Evolutionary conservation across 1,284 basidiomycete genomes (phyloP), one percentile per base, ranked within the genome.

Genomic region (Somion occarium): DNA sequence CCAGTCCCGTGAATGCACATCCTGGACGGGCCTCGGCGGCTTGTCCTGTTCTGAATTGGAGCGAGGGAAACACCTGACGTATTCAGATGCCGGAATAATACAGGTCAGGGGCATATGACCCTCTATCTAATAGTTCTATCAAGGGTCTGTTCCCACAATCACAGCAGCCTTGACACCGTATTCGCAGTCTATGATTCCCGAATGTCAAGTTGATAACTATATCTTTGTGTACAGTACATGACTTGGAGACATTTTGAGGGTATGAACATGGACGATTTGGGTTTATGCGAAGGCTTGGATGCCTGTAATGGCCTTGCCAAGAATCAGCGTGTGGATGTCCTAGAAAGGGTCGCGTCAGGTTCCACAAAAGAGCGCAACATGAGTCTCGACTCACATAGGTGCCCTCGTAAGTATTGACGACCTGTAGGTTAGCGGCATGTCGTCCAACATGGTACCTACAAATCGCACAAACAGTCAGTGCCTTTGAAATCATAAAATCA

Each of bases 291-390:
- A 97, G 1, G 93, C 92, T 53, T 83, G 82, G 46, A 92, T 78
- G 9, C 85, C 92, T 0, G 94, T 96, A 59, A 96, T 86, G 1
- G 91, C 91, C 67, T 93, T 95, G 51, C 94, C 94, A 43, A 98
- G 72, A 52, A 97, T 93, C 50, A 97, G 83, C 5, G 88, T 78
- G 63, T 92, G 89, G 39, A 92, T 88, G 61, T 92, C 90, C 83
- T 91, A 58, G 20, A 56, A 50, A 43, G 34, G 20, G 20, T 18
- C 13, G n/a, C n/a, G 13, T 39, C 5, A 39, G 38, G n/a, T 39
- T 39, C 13, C 13, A 4, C 20, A 15, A 15, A 39, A 15, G 3
- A n/a, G 11, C n/a, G 11, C 34, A 37, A 11, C n/a, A 57, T 19
- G 9, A 22, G 43, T 41, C 42, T 49, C 53, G 18, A 68, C 77